phyloP scores from a whole-genome alignment of 495 filamentous ascomycete genomes.

The Pyrenula aspistea region DNA sequence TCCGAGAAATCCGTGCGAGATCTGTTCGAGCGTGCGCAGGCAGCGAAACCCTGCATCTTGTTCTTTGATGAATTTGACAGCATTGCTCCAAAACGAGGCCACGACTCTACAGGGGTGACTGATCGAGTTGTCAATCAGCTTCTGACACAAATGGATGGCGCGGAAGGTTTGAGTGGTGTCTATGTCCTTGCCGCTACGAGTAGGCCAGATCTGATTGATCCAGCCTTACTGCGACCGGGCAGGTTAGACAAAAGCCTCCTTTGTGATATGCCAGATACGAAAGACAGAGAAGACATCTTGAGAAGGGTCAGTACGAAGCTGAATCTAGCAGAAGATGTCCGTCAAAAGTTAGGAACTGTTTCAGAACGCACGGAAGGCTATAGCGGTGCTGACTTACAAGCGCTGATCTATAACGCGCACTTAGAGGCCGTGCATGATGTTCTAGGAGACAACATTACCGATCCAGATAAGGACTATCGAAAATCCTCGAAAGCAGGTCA shows the following conservation, averaged over 20 bases:
- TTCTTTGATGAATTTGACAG: constrained; percentile 99
- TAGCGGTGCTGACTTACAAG: constrained; percentile 88
- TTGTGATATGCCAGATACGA: constrained; percentile 69
- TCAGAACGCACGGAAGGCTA: constrained; percentile 78
- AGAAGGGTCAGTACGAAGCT: constrained; percentile 69
- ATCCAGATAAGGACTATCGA: constrained; percentile 17
- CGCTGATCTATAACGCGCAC: constrained; percentile 90
- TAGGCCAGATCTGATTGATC: constrained; percentile 87
- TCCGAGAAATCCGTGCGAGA: constrained; percentile 91
- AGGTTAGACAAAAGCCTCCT: constrained; percentile 82
- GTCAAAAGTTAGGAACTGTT: constrained; percentile 44
- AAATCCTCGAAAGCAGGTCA: constrained; percentile 18
- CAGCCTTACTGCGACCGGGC: constrained; percentile 78
- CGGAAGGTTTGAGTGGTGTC: constrained; percentile 85
- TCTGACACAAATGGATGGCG: constrained; percentile 97
- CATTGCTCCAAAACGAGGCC: constrained; percentile 92
- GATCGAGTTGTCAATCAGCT: constrained; percentile 98
- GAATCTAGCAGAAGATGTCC: constrained; percentile 48
- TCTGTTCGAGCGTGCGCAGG: constrained; percentile 82
- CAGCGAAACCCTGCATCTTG: constrained; percentile 79
- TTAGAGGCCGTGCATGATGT: constrained; percentile 93
- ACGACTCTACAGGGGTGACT: constrained; percentile 92
- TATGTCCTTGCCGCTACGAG: constrained; percentile 92
- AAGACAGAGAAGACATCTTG: constrained; percentile 82
- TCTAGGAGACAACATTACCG: constrained; percentile 50